Conservation (phyloP, 352 stramenopile genomes). For the Phytopythium vexans region DNA sequence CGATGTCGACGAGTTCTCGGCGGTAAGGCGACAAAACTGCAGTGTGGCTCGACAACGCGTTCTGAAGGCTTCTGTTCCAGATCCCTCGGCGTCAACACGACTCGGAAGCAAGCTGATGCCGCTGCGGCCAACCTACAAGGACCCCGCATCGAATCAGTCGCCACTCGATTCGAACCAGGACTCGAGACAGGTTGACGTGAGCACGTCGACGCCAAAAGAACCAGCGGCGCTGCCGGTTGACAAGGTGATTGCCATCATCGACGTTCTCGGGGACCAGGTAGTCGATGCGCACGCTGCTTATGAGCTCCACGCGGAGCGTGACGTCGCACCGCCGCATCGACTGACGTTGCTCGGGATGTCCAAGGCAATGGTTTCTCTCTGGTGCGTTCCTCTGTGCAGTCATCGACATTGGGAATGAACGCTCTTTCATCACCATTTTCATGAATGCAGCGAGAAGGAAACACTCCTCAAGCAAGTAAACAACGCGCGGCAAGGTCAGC, state of each 20-base stretch:
- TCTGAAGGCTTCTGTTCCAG: too few relatives aligned
- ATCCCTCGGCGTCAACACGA: too few relatives aligned
- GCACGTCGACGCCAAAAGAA: not conserved
- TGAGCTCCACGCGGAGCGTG: conserved; percentile 27
- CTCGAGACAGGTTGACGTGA: not conserved
- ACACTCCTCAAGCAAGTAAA: conserved; percentile 9
- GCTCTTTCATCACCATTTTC: not conserved
- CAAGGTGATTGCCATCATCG: conserved; percentile 52
- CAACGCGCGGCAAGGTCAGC: not conserved
- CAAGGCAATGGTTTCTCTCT: conserved; percentile 40
- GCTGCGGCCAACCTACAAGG: too few relatives aligned
- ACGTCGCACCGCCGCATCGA: conserved; percentile 9
- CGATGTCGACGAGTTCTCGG: conserved; percentile 32
- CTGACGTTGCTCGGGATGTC: conserved; percentile 45
- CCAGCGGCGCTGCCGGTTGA: conserved; percentile 21
- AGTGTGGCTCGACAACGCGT: too few relatives aligned
- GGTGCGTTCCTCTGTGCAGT: conserved; percentile 16
- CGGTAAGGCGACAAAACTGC: not conserved
- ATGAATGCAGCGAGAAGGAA: conserved; percentile 10
- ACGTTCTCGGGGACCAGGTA: conserved; percentile 61
- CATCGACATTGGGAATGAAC: not conserved
- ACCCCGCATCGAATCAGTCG: too few relatives aligned
- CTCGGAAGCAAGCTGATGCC: too few relatives aligned
- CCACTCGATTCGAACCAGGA: too few relatives aligned
- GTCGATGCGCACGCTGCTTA: conserved; percentile 55